Evolutionary conservation across 1,284 basidiomycete species (phyloP).

Genomic region (Boletus calvinii): DNA sequence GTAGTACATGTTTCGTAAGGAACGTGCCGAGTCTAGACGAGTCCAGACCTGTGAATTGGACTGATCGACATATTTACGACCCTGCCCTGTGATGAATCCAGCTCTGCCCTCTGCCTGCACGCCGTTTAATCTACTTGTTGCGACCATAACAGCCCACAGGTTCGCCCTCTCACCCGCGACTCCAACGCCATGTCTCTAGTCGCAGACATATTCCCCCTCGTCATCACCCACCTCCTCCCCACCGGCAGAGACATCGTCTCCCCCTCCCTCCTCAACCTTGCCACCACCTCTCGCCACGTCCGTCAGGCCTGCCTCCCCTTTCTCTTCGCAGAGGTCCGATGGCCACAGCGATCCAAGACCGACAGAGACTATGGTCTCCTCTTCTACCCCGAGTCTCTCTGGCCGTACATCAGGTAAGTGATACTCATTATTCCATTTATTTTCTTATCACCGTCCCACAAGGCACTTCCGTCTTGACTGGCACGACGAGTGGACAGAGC

Average conservation of each 20-base stretch:
- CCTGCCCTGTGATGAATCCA: conserved; percentile 6
- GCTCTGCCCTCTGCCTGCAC: conserved; percentile 14
- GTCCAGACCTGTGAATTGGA: conserved; percentile 20
- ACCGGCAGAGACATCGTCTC: conserved; percentile 3
- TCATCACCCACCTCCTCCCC: conserved; percentile 29
- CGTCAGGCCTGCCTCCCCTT: conserved; percentile 33
- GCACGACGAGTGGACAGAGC: conserved; percentile 36
- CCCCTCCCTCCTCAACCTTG: conserved; percentile 24
- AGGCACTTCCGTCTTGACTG: conserved; percentile 36
- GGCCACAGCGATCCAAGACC: conserved; percentile 31
- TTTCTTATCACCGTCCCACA: neutral
- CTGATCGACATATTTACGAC: conserved; percentile 20
- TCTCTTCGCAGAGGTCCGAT: conserved; percentile 34
- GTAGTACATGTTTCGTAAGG: conserved; percentile 17
- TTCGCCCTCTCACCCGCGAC: neutral
- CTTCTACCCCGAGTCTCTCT: conserved; percentile 32
- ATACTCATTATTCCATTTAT: neutral
- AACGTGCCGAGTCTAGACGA: conserved; percentile 11
- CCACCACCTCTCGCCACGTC: conserved; percentile 26
- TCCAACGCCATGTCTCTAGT: conserved; percentile 29
- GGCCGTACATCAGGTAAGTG: conserved; percentile 31
- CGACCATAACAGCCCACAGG: conserved; percentile 2
- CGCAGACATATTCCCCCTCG: conserved; percentile 35
- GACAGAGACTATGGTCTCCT: conserved; percentile 25
- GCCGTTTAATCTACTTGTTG: neutral